phyloP scores from a whole-genome alignment of 2,329 filamentous ascomycete genomes.

The Pseudopyricularia javanii region DNA sequence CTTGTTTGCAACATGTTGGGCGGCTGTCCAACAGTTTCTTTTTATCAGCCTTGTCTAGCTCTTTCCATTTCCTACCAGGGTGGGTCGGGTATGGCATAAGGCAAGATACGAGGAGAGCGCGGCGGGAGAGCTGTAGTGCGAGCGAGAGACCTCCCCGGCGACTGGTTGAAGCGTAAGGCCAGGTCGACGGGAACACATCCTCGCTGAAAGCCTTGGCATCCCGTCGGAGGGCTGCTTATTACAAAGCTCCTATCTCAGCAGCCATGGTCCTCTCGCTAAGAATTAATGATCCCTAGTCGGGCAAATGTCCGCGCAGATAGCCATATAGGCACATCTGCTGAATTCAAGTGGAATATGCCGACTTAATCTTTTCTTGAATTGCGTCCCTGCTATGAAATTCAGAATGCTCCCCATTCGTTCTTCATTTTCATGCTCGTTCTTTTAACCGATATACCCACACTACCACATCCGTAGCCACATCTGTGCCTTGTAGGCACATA shows the following conservation, averaged over 20 bases:
- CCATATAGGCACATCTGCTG: too few relatives aligned
- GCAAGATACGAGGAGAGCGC: not conserved
- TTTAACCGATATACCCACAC: not conserved
- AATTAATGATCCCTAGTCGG: too few relatives aligned
- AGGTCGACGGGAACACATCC: too few relatives aligned
- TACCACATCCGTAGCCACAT: not conserved
- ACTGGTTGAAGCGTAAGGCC: too few relatives aligned
- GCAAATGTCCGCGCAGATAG: too few relatives aligned
- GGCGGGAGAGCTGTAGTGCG: too few relatives aligned
- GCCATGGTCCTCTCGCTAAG: too few relatives aligned
- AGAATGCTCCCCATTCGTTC: not conserved
- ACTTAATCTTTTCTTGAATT: not conserved
- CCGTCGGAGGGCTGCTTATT: too few relatives aligned
- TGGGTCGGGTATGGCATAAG: not conserved
- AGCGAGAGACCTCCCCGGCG: too few relatives aligned
- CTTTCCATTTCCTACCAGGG: not conserved
- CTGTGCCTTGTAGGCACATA: not conserved
- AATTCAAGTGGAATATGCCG: not conserved
- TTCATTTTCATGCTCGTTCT: not conserved
- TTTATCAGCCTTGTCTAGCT: not conserved
- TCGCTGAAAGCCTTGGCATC: too few relatives aligned
- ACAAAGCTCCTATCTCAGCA: too few relatives aligned
- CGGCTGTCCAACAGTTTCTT: not conserved
- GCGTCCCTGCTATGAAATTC: not conserved
- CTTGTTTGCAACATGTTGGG: not conserved